Conservation (phyloP, 2,329 filamentous ascomycete species). For the Botrytis elliptica region DNA sequence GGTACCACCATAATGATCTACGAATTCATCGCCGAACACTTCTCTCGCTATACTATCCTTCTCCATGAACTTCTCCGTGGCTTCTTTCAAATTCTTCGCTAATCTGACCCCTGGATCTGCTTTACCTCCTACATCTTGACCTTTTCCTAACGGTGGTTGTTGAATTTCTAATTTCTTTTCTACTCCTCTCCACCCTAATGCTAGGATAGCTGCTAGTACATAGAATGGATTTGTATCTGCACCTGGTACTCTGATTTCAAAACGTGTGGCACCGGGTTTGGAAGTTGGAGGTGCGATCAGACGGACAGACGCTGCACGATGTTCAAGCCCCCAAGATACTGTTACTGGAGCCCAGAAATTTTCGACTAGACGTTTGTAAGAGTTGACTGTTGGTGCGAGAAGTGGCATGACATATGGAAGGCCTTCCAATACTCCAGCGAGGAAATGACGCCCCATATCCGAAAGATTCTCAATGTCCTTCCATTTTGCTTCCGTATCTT, state of each 20-base stretch:
- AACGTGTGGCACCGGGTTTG: constrained; percentile 80
- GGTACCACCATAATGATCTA: constrained; percentile 92
- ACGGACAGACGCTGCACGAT: constrained; percentile 87
- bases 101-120: constrained; percentile 72
- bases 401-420: constrained; percentile 95
- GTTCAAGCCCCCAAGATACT: constrained; percentile 94
- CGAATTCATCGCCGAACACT: constrained; percentile 91
- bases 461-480: constrained; percentile 77
- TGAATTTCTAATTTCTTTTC: constrained; percentile 87
- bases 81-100: constrained; percentile 82
- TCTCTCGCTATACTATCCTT: constrained; percentile 86
- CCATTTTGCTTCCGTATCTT: constrained; percentile 70
- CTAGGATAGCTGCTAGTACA: constrained; percentile 83
- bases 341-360: constrained; percentile 99
- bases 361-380: constrained; percentile 95
- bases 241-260: constrained; percentile 91
- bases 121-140: constrained; percentile 73
- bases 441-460: constrained; percentile 86
- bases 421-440: constrained; percentile 84
- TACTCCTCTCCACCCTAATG: constrained; percentile 84
- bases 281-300: constrained; percentile 85
- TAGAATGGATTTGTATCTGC: constrained; percentile 89
- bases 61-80: constrained; percentile 72
- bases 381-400: constrained; percentile 92
- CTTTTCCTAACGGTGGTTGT: constrained; percentile 79